These are phyloP conservation scores for Tylopilus vinaceipallidus DNA, from an alignment of 768 basidiomycete species.

Conservation along the genomic window DNA sequence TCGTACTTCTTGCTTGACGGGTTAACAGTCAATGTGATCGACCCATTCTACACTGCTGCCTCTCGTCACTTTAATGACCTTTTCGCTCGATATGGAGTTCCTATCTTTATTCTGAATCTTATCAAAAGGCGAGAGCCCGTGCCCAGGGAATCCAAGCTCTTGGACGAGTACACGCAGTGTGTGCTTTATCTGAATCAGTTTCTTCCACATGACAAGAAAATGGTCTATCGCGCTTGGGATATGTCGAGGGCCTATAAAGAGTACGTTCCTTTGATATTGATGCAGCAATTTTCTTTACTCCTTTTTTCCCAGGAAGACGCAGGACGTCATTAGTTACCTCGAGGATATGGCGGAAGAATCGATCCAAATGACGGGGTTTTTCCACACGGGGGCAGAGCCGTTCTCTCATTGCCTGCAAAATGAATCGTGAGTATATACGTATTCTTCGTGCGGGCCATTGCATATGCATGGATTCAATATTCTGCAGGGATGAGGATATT, in stretches of 20 bases:
- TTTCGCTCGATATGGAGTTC: constrained; percentile 84
- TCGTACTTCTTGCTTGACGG: constrained; percentile 3
- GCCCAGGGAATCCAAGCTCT: constrained; percentile 84
- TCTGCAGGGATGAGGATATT: constrained; percentile 32
- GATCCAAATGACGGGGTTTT: constrained; percentile 89
- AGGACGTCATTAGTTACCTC: constrained; percentile 92
- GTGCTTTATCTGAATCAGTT: constrained; percentile 94
- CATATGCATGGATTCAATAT: neutral
- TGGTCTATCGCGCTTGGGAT: constrained; percentile 94
- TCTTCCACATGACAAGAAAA: constrained; percentile 78
- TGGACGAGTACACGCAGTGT: constrained; percentile 91
- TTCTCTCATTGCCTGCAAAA: constrained; percentile 64
- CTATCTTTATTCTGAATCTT: constrained; percentile 88
- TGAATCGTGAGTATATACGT: constrained; percentile 29
- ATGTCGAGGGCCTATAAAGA: constrained; percentile 95
- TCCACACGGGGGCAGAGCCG: constrained; percentile 90
- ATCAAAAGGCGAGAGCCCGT: constrained; percentile 83
- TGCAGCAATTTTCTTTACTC: neutral
- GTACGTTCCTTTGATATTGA: constrained; percentile 40
- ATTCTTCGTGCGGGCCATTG: neutral
- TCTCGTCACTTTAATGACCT: constrained; percentile 92
- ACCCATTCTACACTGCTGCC: constrained; percentile 93
- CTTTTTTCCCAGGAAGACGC: constrained; percentile 65
- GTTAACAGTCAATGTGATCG: constrained; percentile 77
- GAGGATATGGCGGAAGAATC: constrained; percentile 95